Evolutionary conservation across 257 asterid species (phyloP), one percentile per base, ranked within the genome.

Genomic region (Plantago ovata): DNA sequence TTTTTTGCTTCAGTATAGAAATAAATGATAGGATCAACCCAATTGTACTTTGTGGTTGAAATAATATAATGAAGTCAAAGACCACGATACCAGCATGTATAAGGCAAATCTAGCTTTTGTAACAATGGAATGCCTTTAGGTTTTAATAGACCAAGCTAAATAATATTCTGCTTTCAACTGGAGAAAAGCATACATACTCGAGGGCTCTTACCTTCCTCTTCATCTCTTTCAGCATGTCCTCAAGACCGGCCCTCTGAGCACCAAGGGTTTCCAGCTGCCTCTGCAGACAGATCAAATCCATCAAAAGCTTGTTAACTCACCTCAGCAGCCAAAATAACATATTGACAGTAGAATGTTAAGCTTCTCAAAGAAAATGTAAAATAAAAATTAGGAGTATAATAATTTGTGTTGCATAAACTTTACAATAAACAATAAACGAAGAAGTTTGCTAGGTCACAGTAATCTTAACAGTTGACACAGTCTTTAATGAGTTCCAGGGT

Each of bases 201-300:
- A n/a, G n/a, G n/a, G n/a, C n/a, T n/a, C n/a, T 24, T 73, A 93
- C 99, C 96, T 86, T 89, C 75, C 97, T 82, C 78, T 93, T 93
- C 97, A 89, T 93, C 83, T 93, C 99, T 83, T 93, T 93, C 73
- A 93, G 85, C 99, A 89, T 88, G 75, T 93, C 99, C 72, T 93
- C 99, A 24, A 93, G 96, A 45, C 97, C 91, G 62, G 99, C 97
- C 76, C 99, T 77, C 80, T 89, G 95, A 72, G 96, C 77, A 61
- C 99, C 97, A 72, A 93, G 99, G 60, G 78, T 74, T 80, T 93
- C 99, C 86, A 93, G 73, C 58, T 86, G 95, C 76, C 97, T 77
- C 99, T 93, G 86, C 65, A 77, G 60, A 73, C 64, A 76, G 19
- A 61, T 52, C 28, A 15, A 72, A 49, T 10, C 18, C 58, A 38